phyloP scores from a whole-genome alignment of 2,329 filamentous ascomycete genomes.

The Tolypocladium inflatum region DNA sequence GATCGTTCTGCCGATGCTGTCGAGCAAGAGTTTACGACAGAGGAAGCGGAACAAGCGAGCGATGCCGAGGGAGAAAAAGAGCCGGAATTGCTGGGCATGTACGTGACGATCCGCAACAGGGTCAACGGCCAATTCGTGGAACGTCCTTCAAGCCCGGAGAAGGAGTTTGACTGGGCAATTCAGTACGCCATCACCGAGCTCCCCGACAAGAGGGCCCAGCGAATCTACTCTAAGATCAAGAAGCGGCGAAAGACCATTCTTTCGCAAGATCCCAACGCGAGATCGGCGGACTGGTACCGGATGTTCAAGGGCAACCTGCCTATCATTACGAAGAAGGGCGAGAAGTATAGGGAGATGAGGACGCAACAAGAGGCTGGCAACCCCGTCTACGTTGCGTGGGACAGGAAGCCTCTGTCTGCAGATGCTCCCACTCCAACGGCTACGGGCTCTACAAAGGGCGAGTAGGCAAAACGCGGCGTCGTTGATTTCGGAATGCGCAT shows the following conservation, averaged over 20 bases:
- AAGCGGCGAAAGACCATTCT: constrained; percentile 42
- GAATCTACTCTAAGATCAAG: constrained; percentile 47
- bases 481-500: not conserved
- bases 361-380: constrained; percentile 38
- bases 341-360: constrained; percentile 44
- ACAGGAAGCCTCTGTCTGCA: constrained; percentile 16
- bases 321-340: constrained; percentile 41
- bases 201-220: constrained; percentile 27
- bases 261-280: constrained; percentile 28
- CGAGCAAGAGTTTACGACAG: not conserved
- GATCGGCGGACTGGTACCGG: constrained; percentile 32
- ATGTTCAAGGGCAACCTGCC: constrained; percentile 34
- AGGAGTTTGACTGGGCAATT: constrained; percentile 53
- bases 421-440: not conserved
- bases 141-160: constrained; percentile 43
- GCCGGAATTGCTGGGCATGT: constrained; percentile 45
- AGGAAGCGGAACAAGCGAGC: not conserved
- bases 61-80: not conserved
- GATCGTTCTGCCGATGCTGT: not conserved
- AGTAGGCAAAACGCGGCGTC: not conserved
- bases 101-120: constrained; percentile 61
- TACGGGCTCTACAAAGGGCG: not conserved
- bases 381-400: constrained; percentile 38
- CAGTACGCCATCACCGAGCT: constrained; percentile 69
- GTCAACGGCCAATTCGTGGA: constrained; percentile 56